These are phyloP conservation scores for Daldinia childiae DNA, from an alignment of 495 filamentous ascomycete species.

Conservation along the genomic window DNA sequence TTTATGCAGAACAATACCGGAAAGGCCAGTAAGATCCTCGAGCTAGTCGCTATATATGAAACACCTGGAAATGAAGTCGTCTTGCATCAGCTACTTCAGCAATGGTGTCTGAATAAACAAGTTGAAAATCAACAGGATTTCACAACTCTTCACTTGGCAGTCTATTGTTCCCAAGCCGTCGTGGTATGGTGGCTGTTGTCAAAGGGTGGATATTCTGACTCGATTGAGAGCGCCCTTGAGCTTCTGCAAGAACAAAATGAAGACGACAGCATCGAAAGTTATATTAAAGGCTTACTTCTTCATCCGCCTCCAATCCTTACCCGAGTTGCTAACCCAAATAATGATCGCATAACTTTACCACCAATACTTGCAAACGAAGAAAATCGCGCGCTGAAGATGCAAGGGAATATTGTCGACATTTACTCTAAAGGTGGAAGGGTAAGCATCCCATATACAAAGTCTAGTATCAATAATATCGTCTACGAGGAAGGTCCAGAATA, in stretches of 20 bases:
- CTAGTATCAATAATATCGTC: constrained; percentile 16
- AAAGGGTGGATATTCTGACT: constrained; percentile 26
- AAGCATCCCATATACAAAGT: constrained; percentile 10
- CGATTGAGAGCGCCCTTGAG: constrained; percentile 8
- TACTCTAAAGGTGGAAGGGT: constrained; percentile 4
- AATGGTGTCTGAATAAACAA: neutral
- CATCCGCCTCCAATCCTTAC: constrained; percentile 22
- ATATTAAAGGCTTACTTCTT: constrained; percentile 10
- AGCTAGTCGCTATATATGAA: constrained; percentile 15
- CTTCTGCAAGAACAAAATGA: neutral
- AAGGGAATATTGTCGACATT: constrained; percentile 25
- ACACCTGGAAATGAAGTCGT: constrained; percentile 15
- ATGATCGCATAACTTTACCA: constrained; percentile 3
- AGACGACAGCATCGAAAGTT: constrained; percentile 2
- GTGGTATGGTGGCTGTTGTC: constrained; percentile 36
- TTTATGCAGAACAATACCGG: neutral
- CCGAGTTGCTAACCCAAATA: constrained; percentile 16
- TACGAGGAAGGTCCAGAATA: constrained; percentile 15
- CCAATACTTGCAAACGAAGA: constrained; percentile 2
- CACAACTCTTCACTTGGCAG: constrained; percentile 19
- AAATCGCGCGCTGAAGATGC: neutral
- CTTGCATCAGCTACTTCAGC: constrained; percentile 6
- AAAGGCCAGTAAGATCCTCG: constrained; percentile 7
- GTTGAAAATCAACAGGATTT: neutral
- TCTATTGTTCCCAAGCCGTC: constrained; percentile 7